Evolutionary conservation across 495 filamentous ascomycete species (phyloP).

Genomic region (Hypomontagnella monticulosa): DNA sequence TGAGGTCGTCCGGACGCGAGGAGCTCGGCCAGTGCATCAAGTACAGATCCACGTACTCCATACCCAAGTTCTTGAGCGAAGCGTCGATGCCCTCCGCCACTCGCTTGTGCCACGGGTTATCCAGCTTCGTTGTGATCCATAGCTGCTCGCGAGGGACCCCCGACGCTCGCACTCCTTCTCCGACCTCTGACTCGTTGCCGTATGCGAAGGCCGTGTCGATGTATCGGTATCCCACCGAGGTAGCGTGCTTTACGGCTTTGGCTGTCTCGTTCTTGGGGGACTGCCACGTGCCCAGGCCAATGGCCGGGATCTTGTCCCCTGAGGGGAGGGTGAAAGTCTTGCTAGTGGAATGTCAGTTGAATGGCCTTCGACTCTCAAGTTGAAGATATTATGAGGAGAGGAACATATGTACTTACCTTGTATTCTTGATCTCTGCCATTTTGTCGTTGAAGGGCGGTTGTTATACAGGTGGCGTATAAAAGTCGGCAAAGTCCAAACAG

Average conservation of each 20-base stretch:
- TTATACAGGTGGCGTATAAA: too few relatives aligned
- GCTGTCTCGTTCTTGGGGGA: slow-evolving; percentile 59
- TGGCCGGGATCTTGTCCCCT: slow-evolving; percentile 78
- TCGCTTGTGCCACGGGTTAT: slow-evolving; percentile 81
- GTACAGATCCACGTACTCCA: slow-evolving; percentile 85
- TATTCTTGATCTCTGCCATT: slow-evolving; percentile 52
- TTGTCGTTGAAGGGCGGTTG: slow-evolving; percentile 9
- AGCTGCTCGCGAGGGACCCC: slow-evolving; percentile 83
- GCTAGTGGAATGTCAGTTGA: slow-evolving; percentile 30
- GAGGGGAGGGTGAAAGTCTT: slow-evolving; percentile 82
- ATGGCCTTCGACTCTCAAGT: not conserved
- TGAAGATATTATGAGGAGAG: not conserved
- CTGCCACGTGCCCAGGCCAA: slow-evolving; percentile 89
- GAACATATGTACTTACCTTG: slow-evolving; percentile 39
- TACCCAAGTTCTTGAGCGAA: slow-evolving; percentile 74
- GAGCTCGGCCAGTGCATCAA: slow-evolving; percentile 84
- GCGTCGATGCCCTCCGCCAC: slow-evolving; percentile 71
- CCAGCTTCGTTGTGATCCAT: slow-evolving; percentile 89
- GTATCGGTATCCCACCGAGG: slow-evolving; percentile 71
- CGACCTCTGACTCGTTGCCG: slow-evolving; percentile 85
- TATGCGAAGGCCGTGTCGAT: slow-evolving; percentile 79
- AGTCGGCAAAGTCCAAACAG: too few relatives aligned
- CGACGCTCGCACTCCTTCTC: slow-evolving; percentile 79
- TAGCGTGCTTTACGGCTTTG: slow-evolving; percentile 77
- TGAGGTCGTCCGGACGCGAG: slow-evolving; percentile 53